phyloP scores from a whole-genome alignment of 2,329 filamentous ascomycete genomes.

The Verticillium albo-atrum region DNA sequence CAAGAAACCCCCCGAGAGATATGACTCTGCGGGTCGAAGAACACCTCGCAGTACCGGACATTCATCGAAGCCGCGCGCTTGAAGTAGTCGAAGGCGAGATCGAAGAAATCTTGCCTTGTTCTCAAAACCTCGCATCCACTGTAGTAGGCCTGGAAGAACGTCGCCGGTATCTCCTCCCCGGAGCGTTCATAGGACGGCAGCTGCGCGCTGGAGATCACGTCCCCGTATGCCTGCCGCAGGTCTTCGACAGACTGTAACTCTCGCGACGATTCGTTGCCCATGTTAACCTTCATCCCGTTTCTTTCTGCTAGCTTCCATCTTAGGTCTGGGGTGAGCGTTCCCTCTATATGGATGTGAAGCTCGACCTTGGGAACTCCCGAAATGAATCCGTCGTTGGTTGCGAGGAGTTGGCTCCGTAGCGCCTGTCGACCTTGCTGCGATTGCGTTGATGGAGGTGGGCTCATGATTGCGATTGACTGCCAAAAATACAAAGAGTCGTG shows the following conservation, averaged over 20 bases:
- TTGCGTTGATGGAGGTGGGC: neutral
- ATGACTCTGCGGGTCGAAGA: conserved; percentile 79
- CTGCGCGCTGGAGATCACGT: conserved; percentile 48
- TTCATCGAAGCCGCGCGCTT: conserved; percentile 56
- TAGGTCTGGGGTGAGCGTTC: conserved; percentile 64
- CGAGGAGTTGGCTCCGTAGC: neutral
- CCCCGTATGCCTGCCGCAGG: conserved; percentile 58
- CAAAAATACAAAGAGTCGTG: no score
- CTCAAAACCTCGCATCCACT: conserved; percentile 68
- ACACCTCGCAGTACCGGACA: conserved; percentile 70
- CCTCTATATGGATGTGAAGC: conserved; percentile 78
- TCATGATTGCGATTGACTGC: neutral
- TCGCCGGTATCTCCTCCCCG: conserved; percentile 50
- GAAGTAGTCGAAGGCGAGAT: conserved; percentile 70
- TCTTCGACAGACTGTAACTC: conserved; percentile 53
- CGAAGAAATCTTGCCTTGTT: conserved; percentile 62
- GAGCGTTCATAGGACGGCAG: neutral
- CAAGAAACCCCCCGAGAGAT: conserved; percentile 50
- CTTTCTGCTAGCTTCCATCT: conserved; percentile 64
- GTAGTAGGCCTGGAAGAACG: conserved; percentile 78
- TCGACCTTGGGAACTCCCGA: conserved; percentile 71
- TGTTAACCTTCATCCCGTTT: conserved; percentile 60
- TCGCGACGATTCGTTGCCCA: conserved; percentile 48
- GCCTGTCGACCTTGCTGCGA: neutral
- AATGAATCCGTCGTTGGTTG: conserved; percentile 54